Conservation (phyloP, 1,284 basidiomycete genomes). For the Taiwanofungus camphoratus region DNA sequence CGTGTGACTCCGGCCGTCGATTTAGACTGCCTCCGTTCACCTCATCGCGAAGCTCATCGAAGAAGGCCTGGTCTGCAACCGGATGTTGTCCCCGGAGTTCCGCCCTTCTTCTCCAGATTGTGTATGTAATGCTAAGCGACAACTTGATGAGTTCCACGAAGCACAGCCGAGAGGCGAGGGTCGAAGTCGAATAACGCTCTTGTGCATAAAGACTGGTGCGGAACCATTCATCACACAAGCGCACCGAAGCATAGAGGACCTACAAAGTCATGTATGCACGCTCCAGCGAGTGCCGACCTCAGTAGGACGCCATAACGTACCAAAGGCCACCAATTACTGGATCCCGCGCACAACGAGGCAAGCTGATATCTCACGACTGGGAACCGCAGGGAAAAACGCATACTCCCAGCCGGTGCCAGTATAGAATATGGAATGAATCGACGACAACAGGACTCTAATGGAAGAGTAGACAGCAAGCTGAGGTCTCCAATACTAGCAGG, state of each 20-base stretch:
- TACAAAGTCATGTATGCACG: background rate
- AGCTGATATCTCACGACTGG: no score
- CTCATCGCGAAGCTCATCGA: background rate
- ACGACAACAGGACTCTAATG: no score
- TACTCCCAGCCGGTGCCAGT: no score
- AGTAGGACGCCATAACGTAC: no score
- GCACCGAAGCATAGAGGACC: background rate
- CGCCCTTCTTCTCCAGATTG: background rate
- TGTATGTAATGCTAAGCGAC: slow-evolving; percentile 6
- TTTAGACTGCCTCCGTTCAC: slow-evolving; percentile 3
- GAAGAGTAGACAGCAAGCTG: no score
- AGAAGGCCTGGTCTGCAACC: background rate
- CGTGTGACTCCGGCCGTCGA: slow-evolving; percentile 2
- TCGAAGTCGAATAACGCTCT: background rate
- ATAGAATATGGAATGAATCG: no score
- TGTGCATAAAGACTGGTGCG: background rate
- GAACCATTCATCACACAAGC: slow-evolving; percentile 2
- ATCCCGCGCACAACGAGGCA: no score
- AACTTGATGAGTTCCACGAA: slow-evolving; percentile 6
- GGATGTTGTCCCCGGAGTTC: background rate
- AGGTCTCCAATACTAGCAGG: no score
- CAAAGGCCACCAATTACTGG: no score
- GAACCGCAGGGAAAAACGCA: no score
- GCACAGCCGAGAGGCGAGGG: background rate
- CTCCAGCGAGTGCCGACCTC: background rate